Conservation (phyloP, 768 basidiomycete genomes). For the Mycena vitilis region DNA sequence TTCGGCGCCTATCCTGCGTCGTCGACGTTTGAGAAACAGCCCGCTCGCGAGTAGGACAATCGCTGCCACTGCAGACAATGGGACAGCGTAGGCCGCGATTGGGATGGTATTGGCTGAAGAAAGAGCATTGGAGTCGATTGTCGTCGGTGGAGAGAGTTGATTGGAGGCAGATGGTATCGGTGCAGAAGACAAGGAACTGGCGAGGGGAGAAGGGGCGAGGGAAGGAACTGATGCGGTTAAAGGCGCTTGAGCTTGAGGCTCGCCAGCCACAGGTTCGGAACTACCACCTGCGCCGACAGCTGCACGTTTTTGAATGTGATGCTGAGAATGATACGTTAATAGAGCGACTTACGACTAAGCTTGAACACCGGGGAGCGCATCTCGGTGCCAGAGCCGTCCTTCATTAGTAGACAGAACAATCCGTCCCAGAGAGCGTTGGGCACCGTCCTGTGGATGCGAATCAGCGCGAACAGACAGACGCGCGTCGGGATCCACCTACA, state of each 20-base stretch:
- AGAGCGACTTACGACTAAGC: slow-evolving; percentile 23
- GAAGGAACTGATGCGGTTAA: slow-evolving; percentile 3
- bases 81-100: slow-evolving; percentile 47
- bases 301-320: background rate
- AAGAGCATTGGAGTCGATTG: slow-evolving; percentile 34
- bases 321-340: background rate
- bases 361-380: slow-evolving; percentile 28
- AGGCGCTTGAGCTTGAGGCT: slow-evolving; percentile 34
- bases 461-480: background rate
- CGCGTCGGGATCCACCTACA: slow-evolving; percentile 1
- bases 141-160: slow-evolving; percentile 5
- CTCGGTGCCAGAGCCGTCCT: slow-evolving; percentile 13
- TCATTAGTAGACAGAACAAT: slow-evolving; percentile 24
- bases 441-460: slow-evolving; percentile 17
- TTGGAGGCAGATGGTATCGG: slow-evolving; percentile 6
- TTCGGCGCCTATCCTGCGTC: slow-evolving; percentile 37
- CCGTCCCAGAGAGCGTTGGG: slow-evolving; percentile 11
- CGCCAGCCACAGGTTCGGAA: slow-evolving; percentile 13
- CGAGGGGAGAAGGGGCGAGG: slow-evolving; percentile 7
- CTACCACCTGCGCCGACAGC: slow-evolving; percentile 18
- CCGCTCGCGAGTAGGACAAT: slow-evolving; percentile 45
- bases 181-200: slow-evolving; percentile 7
- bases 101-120: slow-evolving; percentile 41
- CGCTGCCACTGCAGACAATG: slow-evolving; percentile 47
- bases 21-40: slow-evolving; percentile 44